Base-by-base conservation (phyloP, 192 early-diverging fungal species). In the Dissophora globulifera region DNA sequence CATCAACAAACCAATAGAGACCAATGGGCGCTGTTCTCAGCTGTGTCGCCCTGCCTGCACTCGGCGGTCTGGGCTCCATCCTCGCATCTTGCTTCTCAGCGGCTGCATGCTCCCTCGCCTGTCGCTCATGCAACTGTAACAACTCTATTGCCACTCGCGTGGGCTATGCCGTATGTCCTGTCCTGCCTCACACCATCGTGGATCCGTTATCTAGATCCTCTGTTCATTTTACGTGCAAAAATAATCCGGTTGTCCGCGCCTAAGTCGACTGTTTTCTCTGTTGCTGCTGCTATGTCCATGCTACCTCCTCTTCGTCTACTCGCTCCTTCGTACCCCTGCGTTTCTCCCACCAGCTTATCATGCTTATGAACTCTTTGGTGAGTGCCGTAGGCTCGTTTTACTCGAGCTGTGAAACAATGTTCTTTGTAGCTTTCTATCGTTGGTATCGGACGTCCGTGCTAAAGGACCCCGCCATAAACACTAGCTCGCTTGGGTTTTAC, bases 401-500 rank as follows among this genome's bases (percentile, higher is more conserved):
- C 6, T 38, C 35, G 7, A 38, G 6, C 35, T 38, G n/a, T n/a
- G n/a, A n/a, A n/a, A n/a, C n/a, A n/a, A n/a, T n/a, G n/a, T n/a
- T n/a, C n/a, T n/a, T n/a, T n/a, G n/a, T n/a, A n/a, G n/a, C n/a
- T n/a, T n/a, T n/a, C n/a, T n/a, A n/a, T n/a, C n/a, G n/a, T n/a
- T n/a, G n/a, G n/a, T n/a, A n/a, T n/a, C n/a, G n/a, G n/a, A n/a
- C n/a, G n/a, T n/a, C n/a, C n/a, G n/a, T n/a, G n/a, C n/a, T n/a
- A n/a, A n/a, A n/a, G n/a, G n/a, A 31, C 25, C 38, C 13, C 38
- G 7, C 38, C 7, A 40, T 13, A 13, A 40, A 40, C 13, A 40
- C 38, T 67, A 88, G 61, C 78, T 96, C 20, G 93, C 97, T n/a
- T 99, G 94, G 87, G 83, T 93, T 48, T 90, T 93, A 85, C 76